Conservation (phyloP, 306 rosid species). For the Acacia melanoxylon region DNA sequence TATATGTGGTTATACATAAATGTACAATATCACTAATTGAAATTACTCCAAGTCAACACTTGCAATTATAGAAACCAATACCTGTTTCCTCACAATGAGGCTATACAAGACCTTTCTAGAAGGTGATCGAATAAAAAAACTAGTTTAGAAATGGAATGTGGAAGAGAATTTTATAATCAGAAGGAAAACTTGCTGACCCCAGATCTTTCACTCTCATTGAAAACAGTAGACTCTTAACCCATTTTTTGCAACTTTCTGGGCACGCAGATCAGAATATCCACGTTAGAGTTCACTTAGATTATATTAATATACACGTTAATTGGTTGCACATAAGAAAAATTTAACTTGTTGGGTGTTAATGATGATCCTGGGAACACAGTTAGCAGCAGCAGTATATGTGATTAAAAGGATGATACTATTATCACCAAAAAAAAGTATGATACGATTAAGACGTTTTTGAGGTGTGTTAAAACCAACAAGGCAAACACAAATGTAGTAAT, state of each 20-base stretch:
- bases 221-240: not conserved
- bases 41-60: not conserved
- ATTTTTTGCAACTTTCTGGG: not conserved
- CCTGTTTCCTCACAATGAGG: not conserved
- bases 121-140: not conserved
- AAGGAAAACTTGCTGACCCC: not conserved
- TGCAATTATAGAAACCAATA: not conserved
- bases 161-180: slow-evolving; percentile 3
- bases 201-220: not conserved
- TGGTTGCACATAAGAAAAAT: not conserved
- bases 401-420: slow-evolving; percentile 1
- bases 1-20: too few relatives aligned
- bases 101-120: not conserved
- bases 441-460: slow-evolving; percentile 32
- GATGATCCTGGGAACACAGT: not conserved
- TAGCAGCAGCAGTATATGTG: not conserved
- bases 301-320: not conserved
- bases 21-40: not conserved
- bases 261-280: slow-evolving; percentile 19
- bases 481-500: slow-evolving; percentile 16
- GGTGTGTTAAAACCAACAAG: slow-evolving; percentile 18
- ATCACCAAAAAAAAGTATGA: too few relatives aligned
- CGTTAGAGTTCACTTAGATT: slow-evolving; percentile 20
- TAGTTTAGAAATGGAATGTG: too few relatives aligned
- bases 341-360: not conserved